Evolutionary conservation across 208 protist genomes (phyloP).

Genomic region (Herpetomonas samuelpessoai): DNA sequence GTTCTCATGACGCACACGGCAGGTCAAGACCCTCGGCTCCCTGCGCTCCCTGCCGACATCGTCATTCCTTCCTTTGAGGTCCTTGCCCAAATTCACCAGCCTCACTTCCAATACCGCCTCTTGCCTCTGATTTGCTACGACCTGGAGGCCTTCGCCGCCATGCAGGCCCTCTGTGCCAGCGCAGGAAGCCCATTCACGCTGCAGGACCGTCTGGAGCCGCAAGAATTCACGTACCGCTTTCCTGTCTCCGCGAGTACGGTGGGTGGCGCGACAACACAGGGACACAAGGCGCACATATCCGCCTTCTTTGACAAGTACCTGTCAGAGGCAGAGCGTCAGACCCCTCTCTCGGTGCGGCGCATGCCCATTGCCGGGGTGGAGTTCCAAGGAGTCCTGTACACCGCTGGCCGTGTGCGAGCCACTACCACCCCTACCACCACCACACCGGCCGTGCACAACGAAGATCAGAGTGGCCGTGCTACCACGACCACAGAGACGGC

Average conservation of each 20-base stretch:
- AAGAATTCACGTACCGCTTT: constrained; percentile 51
- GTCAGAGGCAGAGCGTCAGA: neutral
- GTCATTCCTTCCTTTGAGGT: constrained; percentile 62
- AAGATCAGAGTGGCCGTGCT: too few species aligned
- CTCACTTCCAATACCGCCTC: constrained; percentile 78
- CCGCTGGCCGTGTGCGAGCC: too few species aligned
- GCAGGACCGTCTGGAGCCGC: constrained; percentile 36
- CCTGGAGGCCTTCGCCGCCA: constrained; percentile 37
- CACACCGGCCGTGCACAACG: too few species aligned
- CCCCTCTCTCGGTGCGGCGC: neutral
- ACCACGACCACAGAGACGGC: too few species aligned
- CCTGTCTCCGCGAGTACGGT: neutral
- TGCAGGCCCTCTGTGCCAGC: constrained; percentile 44
- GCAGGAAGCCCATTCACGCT: constrained; percentile 41
- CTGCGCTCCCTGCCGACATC: constrained; percentile 52
- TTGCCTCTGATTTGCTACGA: constrained; percentile 56
- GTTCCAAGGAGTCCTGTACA: neutral
- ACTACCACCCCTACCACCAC: too few species aligned
- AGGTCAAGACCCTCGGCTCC: constrained; percentile 15
- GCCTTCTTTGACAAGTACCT: neutral
- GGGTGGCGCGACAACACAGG: constrained; percentile 25
- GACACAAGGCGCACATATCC: constrained; percentile 19
- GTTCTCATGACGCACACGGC: constrained; percentile 69
- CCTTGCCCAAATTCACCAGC: constrained; percentile 57
- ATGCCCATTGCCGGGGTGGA: neutral